Evolutionary conservation across 495 filamentous ascomycete genomes (phyloP), one percentile per base, ranked within the genome.

Genomic region (Aspergillus coremiiformis): DNA sequence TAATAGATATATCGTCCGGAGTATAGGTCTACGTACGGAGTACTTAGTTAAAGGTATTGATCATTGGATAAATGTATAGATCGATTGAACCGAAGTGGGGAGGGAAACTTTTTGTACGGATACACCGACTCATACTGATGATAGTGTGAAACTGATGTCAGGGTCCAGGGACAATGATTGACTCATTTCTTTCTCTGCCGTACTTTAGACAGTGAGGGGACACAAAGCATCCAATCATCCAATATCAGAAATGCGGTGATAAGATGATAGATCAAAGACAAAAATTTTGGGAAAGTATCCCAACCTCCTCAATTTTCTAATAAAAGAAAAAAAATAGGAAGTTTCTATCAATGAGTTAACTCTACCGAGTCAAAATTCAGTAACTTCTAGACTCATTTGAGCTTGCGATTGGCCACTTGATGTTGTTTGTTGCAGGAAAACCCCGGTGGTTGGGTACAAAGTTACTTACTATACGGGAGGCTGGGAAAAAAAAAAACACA

Each of bases 401-500:
- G 17, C 6, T 20, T 9, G 39, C 30, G 54, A 62, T 61, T 61
- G 60, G 60, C 44, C 45, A 52, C n/a, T 44, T 14, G 35, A 29
- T 47, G 48, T 41, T 5, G 37, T 21, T 20, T 39, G 3, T 4
- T 49, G 44, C 27, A 41, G 53, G 39, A 49, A 75, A 75, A 68
- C 70, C 51, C 24, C 63, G 72, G 72, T 71, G 72, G 72, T 71
- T 75, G 72, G 70, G 67, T 41, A 21, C 6, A 20, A 21, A 21
- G 7, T 3, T 9, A 37, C 7, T 37, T 15, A 19, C n/a, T 41
- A 41, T 41, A 41, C 17, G 37, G 66, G 71, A 67, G 70, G 70
- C 66, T 67, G 62, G 67, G 67, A 12, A 9, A 30, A 9, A 30
- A 30, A n/a, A n/a, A n/a, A n/a, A n/a, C n/a, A n/a, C 27, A 30